A percentile compares a stretch with the other conserved stretches of the same genome.
These are phyloP conservation scores for Aspergillus ruber DNA, from an alignment of 2,329 filamentous ascomycete species.

Conservation along the genomic window DNA sequence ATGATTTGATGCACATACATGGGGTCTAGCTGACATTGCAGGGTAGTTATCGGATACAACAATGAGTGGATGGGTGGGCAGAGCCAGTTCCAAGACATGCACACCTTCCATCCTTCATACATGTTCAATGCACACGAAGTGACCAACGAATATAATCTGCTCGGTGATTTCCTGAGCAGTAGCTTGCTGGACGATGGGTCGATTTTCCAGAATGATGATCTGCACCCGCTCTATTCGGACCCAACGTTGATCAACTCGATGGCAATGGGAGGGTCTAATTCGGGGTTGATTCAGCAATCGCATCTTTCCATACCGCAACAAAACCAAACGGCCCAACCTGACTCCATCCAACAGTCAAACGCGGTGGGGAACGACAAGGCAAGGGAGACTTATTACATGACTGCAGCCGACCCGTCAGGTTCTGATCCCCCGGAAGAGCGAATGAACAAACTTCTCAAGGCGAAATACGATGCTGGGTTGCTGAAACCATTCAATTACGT, in stretches of 20 bases:
- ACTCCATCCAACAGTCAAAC: constrained; percentile 54
- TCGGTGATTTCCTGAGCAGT: constrained; percentile 93
- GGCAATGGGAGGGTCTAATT: constrained; percentile 26
- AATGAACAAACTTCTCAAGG: constrained; percentile 88
- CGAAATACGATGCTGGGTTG: constrained; percentile 92
- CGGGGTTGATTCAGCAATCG: constrained; percentile 28
- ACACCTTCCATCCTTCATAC: constrained; percentile 86
- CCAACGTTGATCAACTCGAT: constrained; percentile 46
- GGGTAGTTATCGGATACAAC: constrained; percentile 71
- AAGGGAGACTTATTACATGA: constrained; percentile 85
- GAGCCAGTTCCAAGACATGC: constrained; percentile 89
- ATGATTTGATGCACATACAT: not conserved
- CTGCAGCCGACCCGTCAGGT: constrained; percentile 88
- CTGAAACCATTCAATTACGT: constrained; percentile 98
- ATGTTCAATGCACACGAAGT: constrained; percentile 94
- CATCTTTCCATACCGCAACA: constrained; percentile 28
- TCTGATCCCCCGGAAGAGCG: constrained; percentile 82
- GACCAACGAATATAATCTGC: constrained; percentile 90
- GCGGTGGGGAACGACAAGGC: constrained; percentile 62
- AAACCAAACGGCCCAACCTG: constrained; percentile 33
- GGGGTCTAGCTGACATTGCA: constrained; percentile 20
- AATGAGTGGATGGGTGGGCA: constrained; percentile 74
- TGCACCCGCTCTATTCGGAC: constrained; percentile 56
- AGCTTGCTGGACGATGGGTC: constrained; percentile 80
- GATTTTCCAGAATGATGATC: constrained; percentile 61